Evolutionary conservation across 768 basidiomycete genomes (phyloP), one percentile per base, ranked within the genome.

Genomic region (Leccinum olivaceopallidum): DNA sequence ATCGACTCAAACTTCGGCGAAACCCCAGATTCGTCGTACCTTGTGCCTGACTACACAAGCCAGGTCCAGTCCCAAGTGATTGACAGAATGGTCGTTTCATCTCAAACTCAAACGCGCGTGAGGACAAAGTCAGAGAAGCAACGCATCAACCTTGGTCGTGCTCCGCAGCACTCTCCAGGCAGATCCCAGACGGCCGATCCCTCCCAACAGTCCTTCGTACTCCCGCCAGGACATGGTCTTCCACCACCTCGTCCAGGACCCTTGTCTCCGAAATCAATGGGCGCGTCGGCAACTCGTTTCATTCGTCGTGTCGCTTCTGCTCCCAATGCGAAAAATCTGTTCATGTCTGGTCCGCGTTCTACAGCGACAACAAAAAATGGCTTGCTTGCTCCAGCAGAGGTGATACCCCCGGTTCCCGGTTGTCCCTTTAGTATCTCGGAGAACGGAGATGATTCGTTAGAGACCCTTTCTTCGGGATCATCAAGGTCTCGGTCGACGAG

Each of bases 251-350:
- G 82, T 39, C 69, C 80, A 2, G 82, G 79, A 20, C 84, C 87
- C 10, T 76, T 90, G 44, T 87, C 85, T 7, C 87, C 90, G 32
- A 86, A 83, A 68, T 80, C 83, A 22, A 83, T 92, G 76, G 80
- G 86, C 55, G 86, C 87, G 16, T 85, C 87, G 0, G 90, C 93
- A 9, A 85, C 91, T 53, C 88, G 95, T 37, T 95, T 98, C 77
- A 87, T 98, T 32, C 89, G 96, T 56, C 88, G 96, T 53, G 96
- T 98, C 52, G 94, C 95, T 4, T 97, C 94, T 9, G 95, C 97
- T 3, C 96, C 96, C 3, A 99, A 98, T 71, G 90, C 95, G 36
- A 98, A 98, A 73, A 90, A 89, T 30, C 80, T 99, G 32, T 94
- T 98, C 73, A 79, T 80, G 42, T 76, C 85, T 50, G 77, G 83